These are phyloP conservation scores for Pestalotiopsis sp. DNA, from an alignment of 2,329 filamentous ascomycete species.

Conservation along the genomic window DNA sequence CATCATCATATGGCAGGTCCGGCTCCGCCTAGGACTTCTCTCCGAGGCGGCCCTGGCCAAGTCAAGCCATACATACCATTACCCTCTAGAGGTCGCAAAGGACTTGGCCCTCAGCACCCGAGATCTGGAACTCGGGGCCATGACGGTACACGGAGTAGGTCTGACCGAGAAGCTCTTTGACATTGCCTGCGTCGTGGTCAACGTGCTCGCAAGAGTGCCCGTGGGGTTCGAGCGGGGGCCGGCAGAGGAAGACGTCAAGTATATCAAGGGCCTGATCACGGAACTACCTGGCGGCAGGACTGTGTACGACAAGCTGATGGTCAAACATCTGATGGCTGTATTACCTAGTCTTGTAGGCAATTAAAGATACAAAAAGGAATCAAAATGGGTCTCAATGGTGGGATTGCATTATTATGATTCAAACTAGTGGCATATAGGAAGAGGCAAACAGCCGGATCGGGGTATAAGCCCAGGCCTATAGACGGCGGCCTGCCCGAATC, in stretches of 20 bases:
- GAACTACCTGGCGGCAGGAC: slow-evolving; percentile 39
- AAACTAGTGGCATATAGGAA: neutral
- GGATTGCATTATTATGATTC: neutral
- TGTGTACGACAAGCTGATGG: slow-evolving; percentile 40
- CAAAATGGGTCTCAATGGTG: neutral
- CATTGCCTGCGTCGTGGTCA: slow-evolving; percentile 45
- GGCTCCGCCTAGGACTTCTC: slow-evolving; percentile 44
- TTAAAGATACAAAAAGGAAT: neutral
- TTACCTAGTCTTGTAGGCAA: slow-evolving; percentile 10
- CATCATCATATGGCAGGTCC: slow-evolving; percentile 47
- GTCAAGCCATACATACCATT: slow-evolving; percentile 42
- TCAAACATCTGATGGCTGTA: slow-evolving; percentile 34
- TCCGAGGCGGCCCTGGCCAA: slow-evolving; percentile 19
- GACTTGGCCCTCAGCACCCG: slow-evolving; percentile 41
- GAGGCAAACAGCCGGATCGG: neutral
- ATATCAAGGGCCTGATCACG: slow-evolving; percentile 38
- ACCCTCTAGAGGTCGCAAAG: slow-evolving; percentile 44
- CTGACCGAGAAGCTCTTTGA: slow-evolving; percentile 51
- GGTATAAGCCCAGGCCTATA: too few relatives aligned
- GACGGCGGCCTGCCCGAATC: neutral
- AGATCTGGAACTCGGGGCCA: slow-evolving; percentile 39
- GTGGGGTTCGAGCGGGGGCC: slow-evolving; percentile 23
- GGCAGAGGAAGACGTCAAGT: slow-evolving; percentile 40
- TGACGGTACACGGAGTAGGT: slow-evolving; percentile 46
- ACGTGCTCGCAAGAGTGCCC: slow-evolving; percentile 46